Conservation (phyloP, 495 filamentous ascomycete species). For the Hypoxylon perforatum region DNA sequence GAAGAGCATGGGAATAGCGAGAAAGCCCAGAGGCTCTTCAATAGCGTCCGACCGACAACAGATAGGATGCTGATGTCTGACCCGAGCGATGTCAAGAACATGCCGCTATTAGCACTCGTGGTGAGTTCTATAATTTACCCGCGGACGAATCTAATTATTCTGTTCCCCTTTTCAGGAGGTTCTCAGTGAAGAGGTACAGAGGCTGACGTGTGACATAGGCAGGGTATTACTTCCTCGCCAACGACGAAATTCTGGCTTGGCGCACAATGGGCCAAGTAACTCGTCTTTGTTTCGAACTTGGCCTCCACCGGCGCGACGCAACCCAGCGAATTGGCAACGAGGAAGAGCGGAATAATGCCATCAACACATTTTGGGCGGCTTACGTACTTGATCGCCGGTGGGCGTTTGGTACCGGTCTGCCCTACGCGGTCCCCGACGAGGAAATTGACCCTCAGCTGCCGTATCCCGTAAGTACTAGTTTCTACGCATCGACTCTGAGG, state of each 20-base stretch:
- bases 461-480: constrained; percentile 70
- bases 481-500: background rate
- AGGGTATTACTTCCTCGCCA: constrained; percentile 85
- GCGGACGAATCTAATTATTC: constrained; percentile 47
- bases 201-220: constrained; percentile 55
- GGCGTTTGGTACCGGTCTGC: constrained; percentile 84
- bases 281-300: constrained; percentile 81
- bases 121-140: constrained; percentile 27
- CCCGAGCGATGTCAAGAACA: constrained; percentile 70
- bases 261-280: constrained; percentile 79
- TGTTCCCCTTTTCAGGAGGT: background rate
- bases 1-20: constrained; percentile 82
- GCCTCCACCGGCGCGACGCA: constrained; percentile 79
- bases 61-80: constrained; percentile 75
- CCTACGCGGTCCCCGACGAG: constrained; percentile 82
- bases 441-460: constrained; percentile 84
- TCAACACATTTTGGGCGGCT: constrained; percentile 81
- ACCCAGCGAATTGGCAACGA: constrained; percentile 72
- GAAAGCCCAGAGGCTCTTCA: constrained; percentile 74
- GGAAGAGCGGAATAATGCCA: constrained; percentile 69
- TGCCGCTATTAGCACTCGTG: constrained; percentile 78
- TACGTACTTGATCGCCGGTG: constrained; percentile 84
- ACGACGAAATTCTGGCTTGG: constrained; percentile 84
- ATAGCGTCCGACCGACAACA: constrained; percentile 73
- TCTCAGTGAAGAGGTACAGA: background rate